These are phyloP conservation scores for Trametes maxima DNA, from an alignment of 768 basidiomycete species.

Conservation along the genomic window DNA sequence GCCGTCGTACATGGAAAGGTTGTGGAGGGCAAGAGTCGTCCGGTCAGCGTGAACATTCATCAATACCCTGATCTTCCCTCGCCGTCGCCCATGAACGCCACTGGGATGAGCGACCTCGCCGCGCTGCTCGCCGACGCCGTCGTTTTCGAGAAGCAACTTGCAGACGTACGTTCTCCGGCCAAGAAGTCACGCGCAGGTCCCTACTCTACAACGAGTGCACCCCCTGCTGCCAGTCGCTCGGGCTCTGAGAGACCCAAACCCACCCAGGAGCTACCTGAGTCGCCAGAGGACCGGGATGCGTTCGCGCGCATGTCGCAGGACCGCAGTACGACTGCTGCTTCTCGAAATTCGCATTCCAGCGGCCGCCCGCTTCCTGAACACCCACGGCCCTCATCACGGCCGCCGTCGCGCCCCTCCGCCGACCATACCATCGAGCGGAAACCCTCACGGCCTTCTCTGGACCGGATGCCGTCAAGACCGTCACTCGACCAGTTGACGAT, in stretches of 20 bases:
- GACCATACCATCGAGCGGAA: conserved; percentile 10
- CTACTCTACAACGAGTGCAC: conserved; percentile 43
- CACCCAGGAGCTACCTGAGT: conserved; percentile 21
- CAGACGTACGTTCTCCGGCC: conserved; percentile 20
- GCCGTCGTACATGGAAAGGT: conserved; percentile 38
- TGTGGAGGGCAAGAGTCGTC: conserved; percentile 20
- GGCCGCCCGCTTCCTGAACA: conserved; percentile 18
- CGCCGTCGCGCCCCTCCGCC: conserved; percentile 6
- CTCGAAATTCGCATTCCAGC: conserved; percentile 4
- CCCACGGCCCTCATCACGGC: conserved; percentile 12
- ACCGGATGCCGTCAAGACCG: conserved; percentile 9
- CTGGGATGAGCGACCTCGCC: conserved; percentile 31
- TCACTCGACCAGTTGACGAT: conserved; percentile 3
- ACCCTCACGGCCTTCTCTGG: conserved; percentile 17
- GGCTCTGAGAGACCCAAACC: conserved; percentile 17
- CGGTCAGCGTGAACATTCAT: conserved; percentile 10
- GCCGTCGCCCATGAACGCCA: conserved; percentile 14
- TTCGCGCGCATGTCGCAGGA: conserved; percentile 17
- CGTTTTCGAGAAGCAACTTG: conserved; percentile 31
- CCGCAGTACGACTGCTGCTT: not conserved
- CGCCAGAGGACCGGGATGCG: conserved; percentile 11
- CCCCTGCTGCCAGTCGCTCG: conserved; percentile 42
- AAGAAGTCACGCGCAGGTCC: conserved; percentile 20
- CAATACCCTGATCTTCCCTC: conserved; percentile 19
- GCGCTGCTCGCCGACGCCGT: conserved; percentile 29